Base-by-base conservation (phyloP, 305 asterid species). In the Petunia hybrid region DNA sequence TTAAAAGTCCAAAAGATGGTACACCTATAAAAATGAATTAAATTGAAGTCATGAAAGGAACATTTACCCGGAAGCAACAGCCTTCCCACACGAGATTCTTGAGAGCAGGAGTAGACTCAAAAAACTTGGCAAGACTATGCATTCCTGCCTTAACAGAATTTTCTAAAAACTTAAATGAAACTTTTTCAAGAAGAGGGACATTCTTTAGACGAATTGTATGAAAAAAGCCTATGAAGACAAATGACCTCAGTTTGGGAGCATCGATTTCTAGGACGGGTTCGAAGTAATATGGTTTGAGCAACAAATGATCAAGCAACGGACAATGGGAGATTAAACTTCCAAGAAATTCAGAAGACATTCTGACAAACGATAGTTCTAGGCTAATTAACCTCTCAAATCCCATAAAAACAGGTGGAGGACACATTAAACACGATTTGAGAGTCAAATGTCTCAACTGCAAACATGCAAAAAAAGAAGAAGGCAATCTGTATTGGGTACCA, bases 301-400 rank as follows among this genome's bases (percentile, higher is more conserved):
- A 39, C 84, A 85, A 55, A 10, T 63, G 2, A 74, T 83, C 84
- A 4, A 85, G 86, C n/a, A 78, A 46, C 1, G 70, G 79, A 59
- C 86, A 77, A 35, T 36, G 51, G 53, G 83, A 73, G 68, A 83
- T 76, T 40, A 83, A 78, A 62, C 79, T 57, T 51, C 22, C 80
- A 55, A 82, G 59, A 1, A 9, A 67, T 53, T 83, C 40, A 3
- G 31, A 74, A 16, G 45, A 14, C 55, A 83, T 70, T 9, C 1
- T 8, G 3, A 85, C 83, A 6, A 57, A 16, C 41, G 1, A 2
- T 38, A 85, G 12, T 38, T 61, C 16, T 5, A 85, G 39, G 7
- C 40, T 77, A 4, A 63, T n/a, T 10, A 85, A 63, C 41, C 22
- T 76, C 6, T 55, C 16, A 64, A 80, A 85, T 22, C 86, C 85